Base-by-base conservation (phyloP, 805 yeast genomes). In the Maudiozyma barnettii region DNA sequence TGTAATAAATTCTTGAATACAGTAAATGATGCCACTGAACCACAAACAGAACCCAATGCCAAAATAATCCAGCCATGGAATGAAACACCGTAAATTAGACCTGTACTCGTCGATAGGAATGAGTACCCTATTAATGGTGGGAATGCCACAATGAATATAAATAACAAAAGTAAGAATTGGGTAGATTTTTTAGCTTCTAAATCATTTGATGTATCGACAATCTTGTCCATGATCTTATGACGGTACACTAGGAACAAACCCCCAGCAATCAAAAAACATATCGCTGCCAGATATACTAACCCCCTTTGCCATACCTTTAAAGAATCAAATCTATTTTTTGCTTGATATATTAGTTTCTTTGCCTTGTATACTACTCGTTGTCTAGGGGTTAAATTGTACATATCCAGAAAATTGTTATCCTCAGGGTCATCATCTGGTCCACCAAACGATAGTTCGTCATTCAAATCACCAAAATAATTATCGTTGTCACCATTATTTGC, bases 51-150 rank as follows among this genome's bases (percentile, higher is more conserved):
- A 0, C 88, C 84, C 1, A 72, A 22, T 0, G 93, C 81, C 44
- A 93, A 64, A 6, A 87, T 61, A 3, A 82, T 72, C 93, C 95
- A 93, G 0, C 96, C 97, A 40, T 70, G 61, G 40, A 71, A 65
- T 12, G 81, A 73, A 50, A 87, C 75, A 1, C 97, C 98, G 62
- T 82, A 93, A 8, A 83, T 75, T 76, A 88, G 79, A 2, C 98
- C 99, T 4, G 80, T 70, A 14, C 82, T 60, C 42, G 84, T 73
- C 18, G 83, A 74, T 18, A 85, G 63, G 19, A 82, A 72, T 4
- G 91, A 75, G 66, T 82, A 90, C 1, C 99, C 99, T 31, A 88
- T 64, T 54, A 91, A 53, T 1, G 98, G 99, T 1, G 99, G 98
- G 69, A 91, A 90, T 0, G 93, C 80, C 4, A 90, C 89, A 1